Evolutionary conservation across 805 yeast genomes (phyloP).

Genomic region (Lipomyces starkeyi): DNA sequence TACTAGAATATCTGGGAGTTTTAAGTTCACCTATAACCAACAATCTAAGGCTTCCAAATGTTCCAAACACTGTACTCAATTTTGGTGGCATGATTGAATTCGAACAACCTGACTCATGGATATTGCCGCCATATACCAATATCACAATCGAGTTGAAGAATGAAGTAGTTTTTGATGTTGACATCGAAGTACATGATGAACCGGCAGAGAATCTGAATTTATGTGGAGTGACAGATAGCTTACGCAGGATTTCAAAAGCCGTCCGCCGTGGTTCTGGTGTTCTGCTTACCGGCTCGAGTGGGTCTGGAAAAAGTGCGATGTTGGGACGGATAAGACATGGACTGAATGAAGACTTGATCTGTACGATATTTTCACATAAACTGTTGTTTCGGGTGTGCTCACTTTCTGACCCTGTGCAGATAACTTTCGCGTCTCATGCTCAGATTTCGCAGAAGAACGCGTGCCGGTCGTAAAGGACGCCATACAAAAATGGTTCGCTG

Average conservation of each 20-base stretch:
- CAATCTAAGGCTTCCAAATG: constrained; percentile 57
- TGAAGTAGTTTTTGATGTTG: constrained; percentile 9
- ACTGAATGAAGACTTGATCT: constrained; percentile 52
- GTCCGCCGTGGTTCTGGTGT: constrained; percentile 60
- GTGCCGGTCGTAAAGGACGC: constrained; percentile 54
- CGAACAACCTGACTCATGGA: constrained; percentile 57
- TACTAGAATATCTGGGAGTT: constrained; percentile 27
- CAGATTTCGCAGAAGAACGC: constrained; percentile 61
- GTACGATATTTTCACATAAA: constrained; percentile 34
- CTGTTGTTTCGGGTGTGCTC: not conserved
- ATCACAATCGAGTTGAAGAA: constrained; percentile 31
- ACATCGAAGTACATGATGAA: not conserved
- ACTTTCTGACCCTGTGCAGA: constrained; percentile 11
- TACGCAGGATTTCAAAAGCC: constrained; percentile 50
- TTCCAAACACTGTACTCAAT: constrained; percentile 53
- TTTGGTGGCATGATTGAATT: constrained; percentile 65
- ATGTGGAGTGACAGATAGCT: constrained; percentile 62
- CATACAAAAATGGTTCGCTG: constrained; percentile 54
- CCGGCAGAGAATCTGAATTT: constrained; percentile 39
- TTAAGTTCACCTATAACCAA: constrained; percentile 51
- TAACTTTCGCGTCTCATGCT: constrained; percentile 61
- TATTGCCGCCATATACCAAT: constrained; percentile 42
- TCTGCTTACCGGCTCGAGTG: constrained; percentile 73
- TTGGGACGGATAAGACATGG: constrained; percentile 51
- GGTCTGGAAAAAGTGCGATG: constrained; percentile 78